Conservation (phyloP, 257 asterid genomes). For the Forsythia viridissima region DNA sequence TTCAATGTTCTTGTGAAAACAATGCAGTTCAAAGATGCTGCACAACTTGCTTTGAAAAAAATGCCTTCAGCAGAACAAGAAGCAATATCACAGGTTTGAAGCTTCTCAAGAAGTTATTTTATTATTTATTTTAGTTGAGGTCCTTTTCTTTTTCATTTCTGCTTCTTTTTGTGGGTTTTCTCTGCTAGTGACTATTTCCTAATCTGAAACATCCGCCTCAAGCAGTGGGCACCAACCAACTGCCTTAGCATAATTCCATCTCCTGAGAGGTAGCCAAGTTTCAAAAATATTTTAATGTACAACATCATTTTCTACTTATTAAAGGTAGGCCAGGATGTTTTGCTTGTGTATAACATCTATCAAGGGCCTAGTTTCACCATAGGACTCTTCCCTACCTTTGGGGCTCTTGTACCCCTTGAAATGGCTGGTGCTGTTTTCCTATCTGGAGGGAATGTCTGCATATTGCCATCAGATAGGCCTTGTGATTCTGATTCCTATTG, state of each 20-base stretch:
- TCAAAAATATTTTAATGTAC: constrained; percentile 10
- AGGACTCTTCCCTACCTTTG: background rate
- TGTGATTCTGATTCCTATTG: background rate
- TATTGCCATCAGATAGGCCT: background rate
- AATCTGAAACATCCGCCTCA: constrained; percentile 2
- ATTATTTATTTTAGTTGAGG: constrained; percentile 9
- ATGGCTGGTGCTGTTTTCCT: background rate
- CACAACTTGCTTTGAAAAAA: constrained; percentile 90
- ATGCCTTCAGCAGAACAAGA: constrained; percentile 96
- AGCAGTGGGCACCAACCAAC: constrained; percentile 11
- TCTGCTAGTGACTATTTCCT: constrained; percentile 9
- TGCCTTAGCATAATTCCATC: constrained; percentile 2
- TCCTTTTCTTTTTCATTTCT: constrained; percentile 3
- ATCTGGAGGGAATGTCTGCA: background rate
- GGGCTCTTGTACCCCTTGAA: background rate
- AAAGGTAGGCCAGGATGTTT: background rate
- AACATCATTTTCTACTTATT: background rate
- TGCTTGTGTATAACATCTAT: constrained; percentile 12
- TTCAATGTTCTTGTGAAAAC: constrained; percentile 26
- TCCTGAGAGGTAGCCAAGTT: constrained; percentile 6
- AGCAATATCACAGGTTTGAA: constrained; percentile 91
- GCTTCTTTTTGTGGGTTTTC: constrained; percentile 15
- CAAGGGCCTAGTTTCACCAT: constrained; percentile 6
- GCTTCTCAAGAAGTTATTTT: constrained; percentile 17
- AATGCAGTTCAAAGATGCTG: constrained; percentile 88